Evolutionary conservation across 768 basidiomycete genomes (phyloP).

Genomic region (Amanita exitialis): DNA sequence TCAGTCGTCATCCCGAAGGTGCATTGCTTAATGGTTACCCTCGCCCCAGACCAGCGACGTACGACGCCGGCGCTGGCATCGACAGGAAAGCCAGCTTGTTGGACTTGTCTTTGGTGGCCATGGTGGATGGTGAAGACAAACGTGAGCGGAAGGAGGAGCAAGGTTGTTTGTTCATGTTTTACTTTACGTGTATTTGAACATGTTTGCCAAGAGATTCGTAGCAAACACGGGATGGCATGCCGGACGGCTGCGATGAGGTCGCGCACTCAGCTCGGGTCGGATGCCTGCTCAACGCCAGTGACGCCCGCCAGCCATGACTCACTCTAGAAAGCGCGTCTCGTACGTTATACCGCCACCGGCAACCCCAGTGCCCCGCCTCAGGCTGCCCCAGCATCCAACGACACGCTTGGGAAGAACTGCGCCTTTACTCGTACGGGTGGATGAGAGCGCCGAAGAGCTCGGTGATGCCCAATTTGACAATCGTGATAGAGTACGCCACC

Average conservation of each 20-base stretch:
- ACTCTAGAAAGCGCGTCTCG: slow-evolving; percentile 63
- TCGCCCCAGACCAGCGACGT: slow-evolving; percentile 97
- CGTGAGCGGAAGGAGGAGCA: too few species aligned
- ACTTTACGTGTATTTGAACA: background rate
- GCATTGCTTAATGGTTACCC: slow-evolving; percentile 44
- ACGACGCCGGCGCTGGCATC: slow-evolving; percentile 92
- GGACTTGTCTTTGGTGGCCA: slow-evolving; percentile 27
- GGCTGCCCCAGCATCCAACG: slow-evolving; percentile 57
- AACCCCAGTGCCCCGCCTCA: slow-evolving; percentile 51
- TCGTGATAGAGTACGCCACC: slow-evolving; percentile 27
- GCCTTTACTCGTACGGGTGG: background rate
- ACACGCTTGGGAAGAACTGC: slow-evolving; percentile 42
- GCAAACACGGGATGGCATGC: too few species aligned
- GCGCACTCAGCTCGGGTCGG: too few species aligned
- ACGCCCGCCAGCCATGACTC: slow-evolving; percentile 10
- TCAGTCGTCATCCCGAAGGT: slow-evolving; percentile 4
- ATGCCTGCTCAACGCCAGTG: background rate
- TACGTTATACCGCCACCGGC: slow-evolving; percentile 77
- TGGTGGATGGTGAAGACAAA: slow-evolving; percentile 13
- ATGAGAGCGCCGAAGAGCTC: background rate
- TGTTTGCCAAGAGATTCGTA: background rate
- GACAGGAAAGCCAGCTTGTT: slow-evolving; percentile 84
- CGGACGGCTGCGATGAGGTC: too few species aligned
- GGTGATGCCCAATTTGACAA: background rate
- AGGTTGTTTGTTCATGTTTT: background rate